Evolutionary conservation across 305 asterid species (phyloP), one percentile per base, ranked within the genome.

Genomic region (Ilex paraguariensis): DNA sequence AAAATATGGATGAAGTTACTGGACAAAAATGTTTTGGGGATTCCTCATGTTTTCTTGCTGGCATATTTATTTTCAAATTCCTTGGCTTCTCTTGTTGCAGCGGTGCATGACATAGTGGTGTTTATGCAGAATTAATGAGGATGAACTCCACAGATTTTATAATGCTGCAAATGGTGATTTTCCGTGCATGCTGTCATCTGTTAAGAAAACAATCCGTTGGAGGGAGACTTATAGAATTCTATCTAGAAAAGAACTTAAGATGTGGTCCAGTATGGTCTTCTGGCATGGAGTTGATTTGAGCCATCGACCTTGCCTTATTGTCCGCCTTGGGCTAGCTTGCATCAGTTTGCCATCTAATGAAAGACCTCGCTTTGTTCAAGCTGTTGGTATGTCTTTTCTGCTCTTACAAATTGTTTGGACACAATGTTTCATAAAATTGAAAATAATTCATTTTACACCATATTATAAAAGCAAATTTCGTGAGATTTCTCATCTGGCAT

Each of bases 301-400:
- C 71, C 61, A 74, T 58, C 78, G 86, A 13, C 97, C 93, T 9
- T 86, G 94, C 78, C 95, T 93, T 67, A 60, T 87, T 51, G 82
- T 90, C 77, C 96, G 96, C 60, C 96, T 93, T 76, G 99, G 97
- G 65, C 73, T 80, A 68, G 95, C 91, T 56, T 92, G 94, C 79
- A 70, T 56, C 79, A 75, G 74, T 70, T 68, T 93, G 77, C 81
- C 92, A 28, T 76, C 87, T 57, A 64, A 64, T 73, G 92, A 82
- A 49, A 77, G 85, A 79, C 97, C 96, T 54, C 82, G 82, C 58
- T 87, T 93, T 75, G 84, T 85, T 68, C 99, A 93, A 81, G 99
- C 97, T 70, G 70, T 93, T 67, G 95, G 99, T 93, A 84, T 73
- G 87, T 73, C 61, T 32, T 48, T 36, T 6, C 17, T 31, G 44